Percentiles rank a stretch among this genome's conserved stretches.
These are phyloP conservation scores for Eleusine coracana DNA, from an alignment of 176 grass and related monocot species.

Conservation along the genomic window DNA sequence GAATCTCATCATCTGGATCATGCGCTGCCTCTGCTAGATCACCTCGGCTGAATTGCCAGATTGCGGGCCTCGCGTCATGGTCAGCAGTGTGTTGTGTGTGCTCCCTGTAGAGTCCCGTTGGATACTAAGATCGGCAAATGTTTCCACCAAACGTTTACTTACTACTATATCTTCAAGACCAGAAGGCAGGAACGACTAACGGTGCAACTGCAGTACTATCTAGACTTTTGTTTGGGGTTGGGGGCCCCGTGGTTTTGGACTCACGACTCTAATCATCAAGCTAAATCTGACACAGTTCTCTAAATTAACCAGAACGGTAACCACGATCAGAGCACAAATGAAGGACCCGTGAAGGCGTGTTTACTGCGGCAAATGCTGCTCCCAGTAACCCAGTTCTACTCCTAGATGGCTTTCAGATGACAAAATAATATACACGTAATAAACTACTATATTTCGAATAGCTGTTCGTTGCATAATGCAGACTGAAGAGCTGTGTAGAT, in stretches of 20 bases:
- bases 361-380: not conserved
- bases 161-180: too few species aligned
- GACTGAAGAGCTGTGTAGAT: not conserved
- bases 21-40: slow-evolving; percentile 55
- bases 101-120: not conserved
- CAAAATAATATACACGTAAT: not conserved
- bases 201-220: not conserved
- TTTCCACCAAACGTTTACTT: not conserved
- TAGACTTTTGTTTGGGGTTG: not conserved
- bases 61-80: not conserved
- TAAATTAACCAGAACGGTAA: not conserved
- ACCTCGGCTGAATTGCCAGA: not conserved
- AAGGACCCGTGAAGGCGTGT: not conserved
- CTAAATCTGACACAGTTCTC: slow-evolving; percentile 8
- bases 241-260: not conserved
- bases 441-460: not conserved
- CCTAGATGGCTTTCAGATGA: not conserved
- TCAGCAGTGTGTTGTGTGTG: not conserved
- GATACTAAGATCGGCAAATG: not conserved
- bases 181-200: too few species aligned
- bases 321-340: not conserved
- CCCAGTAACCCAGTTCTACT: too few species aligned
- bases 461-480: not conserved
- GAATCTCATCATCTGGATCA: slow-evolving; percentile 51
- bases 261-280: not conserved